A percentile compares a stretch with the other conserved stretches of the same genome.
phyloP scores from a whole-genome alignment of 108 stramenopile species.

The Mediolabrus comicus region DNA sequence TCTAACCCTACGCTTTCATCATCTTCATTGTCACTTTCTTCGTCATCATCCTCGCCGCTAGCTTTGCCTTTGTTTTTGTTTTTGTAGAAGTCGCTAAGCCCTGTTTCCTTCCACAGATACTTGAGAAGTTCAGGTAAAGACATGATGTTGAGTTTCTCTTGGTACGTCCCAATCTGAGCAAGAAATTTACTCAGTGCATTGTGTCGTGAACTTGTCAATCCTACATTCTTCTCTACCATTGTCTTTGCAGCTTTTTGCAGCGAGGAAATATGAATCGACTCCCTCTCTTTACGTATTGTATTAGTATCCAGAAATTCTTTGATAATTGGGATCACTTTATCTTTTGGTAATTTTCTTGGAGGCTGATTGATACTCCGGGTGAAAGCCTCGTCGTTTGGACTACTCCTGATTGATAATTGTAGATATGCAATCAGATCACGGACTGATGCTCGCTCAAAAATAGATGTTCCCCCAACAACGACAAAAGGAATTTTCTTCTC shows the following conservation, averaged over 20 bases:
- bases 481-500: background rate
- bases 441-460: slow-evolving; percentile 12
- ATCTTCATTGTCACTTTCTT: slow-evolving; percentile 9
- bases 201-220: background rate
- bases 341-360: background rate
- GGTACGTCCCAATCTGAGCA: background rate
- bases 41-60: slow-evolving; percentile 35
- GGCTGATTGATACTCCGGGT: slow-evolving; percentile 7
- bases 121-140: background rate
- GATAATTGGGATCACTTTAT: background rate
- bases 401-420: slow-evolving; percentile 1
- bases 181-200: slow-evolving; percentile 1
- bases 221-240: slow-evolving; percentile 2
- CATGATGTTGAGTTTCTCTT: slow-evolving; percentile 11
- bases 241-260: slow-evolving; percentile 5
- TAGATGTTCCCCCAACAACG: slow-evolving; percentile 5
- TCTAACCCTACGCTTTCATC: background rate
- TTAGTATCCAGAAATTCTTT: background rate
- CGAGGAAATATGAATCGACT: background rate
- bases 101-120: slow-evolving; percentile 24
- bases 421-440: slow-evolving; percentile 18
- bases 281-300: background rate
- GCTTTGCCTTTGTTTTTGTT: background rate
- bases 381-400: slow-evolving; percentile 17
- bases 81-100: slow-evolving; percentile 8